phyloP scores from a whole-genome alignment of 768 basidiomycete genomes.

The Rhodotorula babjevae region DNA sequence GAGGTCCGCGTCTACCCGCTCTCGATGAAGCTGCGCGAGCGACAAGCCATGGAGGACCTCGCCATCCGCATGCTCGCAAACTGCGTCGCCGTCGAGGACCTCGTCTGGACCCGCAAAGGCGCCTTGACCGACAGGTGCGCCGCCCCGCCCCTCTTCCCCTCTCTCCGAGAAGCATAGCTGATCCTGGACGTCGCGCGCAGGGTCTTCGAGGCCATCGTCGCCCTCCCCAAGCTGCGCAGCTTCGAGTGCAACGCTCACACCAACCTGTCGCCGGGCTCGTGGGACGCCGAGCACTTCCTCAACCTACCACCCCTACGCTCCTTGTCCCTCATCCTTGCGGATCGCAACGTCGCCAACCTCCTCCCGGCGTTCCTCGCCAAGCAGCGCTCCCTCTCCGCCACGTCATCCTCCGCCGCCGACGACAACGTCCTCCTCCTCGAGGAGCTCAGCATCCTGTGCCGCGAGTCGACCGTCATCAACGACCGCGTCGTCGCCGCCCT shows the following conservation, averaged over 20 bases:
- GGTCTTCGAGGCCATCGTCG: conserved; percentile 22
- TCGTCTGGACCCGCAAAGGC: conserved; percentile 35
- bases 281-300: conserved; percentile 26
- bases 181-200: not conserved
- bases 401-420: not conserved
- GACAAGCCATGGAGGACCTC: conserved; percentile 5
- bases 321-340: conserved; percentile 36
- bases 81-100: conserved; percentile 10
- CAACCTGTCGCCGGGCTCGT: conserved; percentile 23
- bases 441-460: conserved; percentile 32
- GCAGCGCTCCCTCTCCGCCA: conserved; percentile 2
- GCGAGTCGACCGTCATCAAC: conserved; percentile 31
- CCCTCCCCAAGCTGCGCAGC: not conserved
- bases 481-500: conserved; percentile 4
- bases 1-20: conserved; percentile 33
- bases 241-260: conserved; percentile 36
- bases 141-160: not conserved
- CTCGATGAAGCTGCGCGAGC: conserved; percentile 14
- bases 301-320: conserved; percentile 16
- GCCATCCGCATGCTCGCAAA: conserved; percentile 15
- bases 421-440: conserved; percentile 10
- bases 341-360: conserved; percentile 17
- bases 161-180: no score
- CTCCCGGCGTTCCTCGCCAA: conserved; percentile 22
- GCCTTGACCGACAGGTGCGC: conserved; percentile 25